A percentile compares a stretch with the other conserved stretches of the same genome.
phyloP scores from a whole-genome alignment of 768 basidiomycete species.

The Tylopilus intermedius region DNA sequence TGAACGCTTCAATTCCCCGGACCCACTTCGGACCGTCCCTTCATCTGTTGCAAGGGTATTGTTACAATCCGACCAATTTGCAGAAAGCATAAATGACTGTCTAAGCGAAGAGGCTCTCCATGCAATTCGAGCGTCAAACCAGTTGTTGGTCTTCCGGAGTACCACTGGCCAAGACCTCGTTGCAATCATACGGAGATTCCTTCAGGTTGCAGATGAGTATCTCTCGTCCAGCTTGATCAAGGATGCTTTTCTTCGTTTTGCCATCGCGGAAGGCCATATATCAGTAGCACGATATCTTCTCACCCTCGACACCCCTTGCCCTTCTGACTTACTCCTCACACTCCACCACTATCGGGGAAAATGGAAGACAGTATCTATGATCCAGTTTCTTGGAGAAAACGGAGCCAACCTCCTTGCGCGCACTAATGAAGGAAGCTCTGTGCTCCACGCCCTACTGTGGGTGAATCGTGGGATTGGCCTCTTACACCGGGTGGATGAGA shows the following conservation, averaged over 20 bases:
- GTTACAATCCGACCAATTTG: not conserved
- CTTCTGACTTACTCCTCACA: not conserved
- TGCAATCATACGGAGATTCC: not conserved
- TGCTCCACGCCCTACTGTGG: not conserved
- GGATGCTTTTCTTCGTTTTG: not conserved
- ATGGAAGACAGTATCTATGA: not conserved
- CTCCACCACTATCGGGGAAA: not conserved
- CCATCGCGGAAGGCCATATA: not conserved
- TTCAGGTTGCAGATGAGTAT: not conserved
- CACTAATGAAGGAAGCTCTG: not conserved
- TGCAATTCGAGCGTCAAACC: not conserved
- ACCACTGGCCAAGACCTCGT: not conserved
- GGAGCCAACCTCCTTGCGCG: not conserved
- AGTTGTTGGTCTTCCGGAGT: not conserved
- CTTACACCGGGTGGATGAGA: not conserved
- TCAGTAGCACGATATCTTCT: not conserved
- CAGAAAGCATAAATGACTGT: not conserved
- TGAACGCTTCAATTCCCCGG: not conserved
- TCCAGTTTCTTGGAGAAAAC: not conserved
- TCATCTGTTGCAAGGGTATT: not conserved
- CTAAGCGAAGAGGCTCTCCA: not conserved
- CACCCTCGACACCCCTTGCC: not conserved
- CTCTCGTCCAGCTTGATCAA: not conserved
- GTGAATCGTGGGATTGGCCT: not conserved
- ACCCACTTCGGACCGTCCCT: not conserved